These are phyloP conservation scores for Aspergillus luchuensis DNA, from an alignment of 2,329 filamentous ascomycete genomes.

Conservation along the genomic window DNA sequence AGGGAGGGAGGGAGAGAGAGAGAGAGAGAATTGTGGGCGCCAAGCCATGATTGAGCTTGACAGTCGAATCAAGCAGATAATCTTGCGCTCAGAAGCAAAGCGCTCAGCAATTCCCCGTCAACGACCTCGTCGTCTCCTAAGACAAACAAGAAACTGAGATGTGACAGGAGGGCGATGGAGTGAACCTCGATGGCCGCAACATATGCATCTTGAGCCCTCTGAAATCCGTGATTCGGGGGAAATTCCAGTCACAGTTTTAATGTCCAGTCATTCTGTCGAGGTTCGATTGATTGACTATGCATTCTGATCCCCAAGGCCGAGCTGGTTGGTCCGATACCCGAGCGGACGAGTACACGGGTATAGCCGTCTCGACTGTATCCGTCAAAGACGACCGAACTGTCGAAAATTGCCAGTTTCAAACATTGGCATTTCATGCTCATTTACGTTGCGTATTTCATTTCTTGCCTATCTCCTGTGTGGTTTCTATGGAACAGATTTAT, in stretches of 20 bases:
- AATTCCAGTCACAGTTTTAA: background rate
- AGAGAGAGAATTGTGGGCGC: background rate
- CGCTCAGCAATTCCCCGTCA: background rate
- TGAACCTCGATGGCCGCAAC: background rate
- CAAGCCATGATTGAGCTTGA: background rate
- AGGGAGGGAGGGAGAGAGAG: no score
- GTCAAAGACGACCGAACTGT: background rate
- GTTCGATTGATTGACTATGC: background rate
- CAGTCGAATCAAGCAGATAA: background rate
- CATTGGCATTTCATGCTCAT: background rate
- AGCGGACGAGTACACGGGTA: slow-evolving; percentile 2
- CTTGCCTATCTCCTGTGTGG: background rate
- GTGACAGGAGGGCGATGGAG: background rate
- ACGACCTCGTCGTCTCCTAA: background rate
- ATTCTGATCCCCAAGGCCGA: background rate
- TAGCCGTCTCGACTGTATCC: background rate
- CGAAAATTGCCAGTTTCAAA: background rate
- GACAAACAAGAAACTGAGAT: background rate
- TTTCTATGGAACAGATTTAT: background rate
- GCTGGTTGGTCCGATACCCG: slow-evolving; percentile 4
- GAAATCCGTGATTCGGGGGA: background rate
- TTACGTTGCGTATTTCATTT: background rate
- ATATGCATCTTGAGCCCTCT: background rate
- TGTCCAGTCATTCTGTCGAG: background rate
- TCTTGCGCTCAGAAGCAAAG: background rate